These are phyloP conservation scores for Boletus edulis DNA, from an alignment of 768 basidiomycete species.

Conservation along the genomic window DNA sequence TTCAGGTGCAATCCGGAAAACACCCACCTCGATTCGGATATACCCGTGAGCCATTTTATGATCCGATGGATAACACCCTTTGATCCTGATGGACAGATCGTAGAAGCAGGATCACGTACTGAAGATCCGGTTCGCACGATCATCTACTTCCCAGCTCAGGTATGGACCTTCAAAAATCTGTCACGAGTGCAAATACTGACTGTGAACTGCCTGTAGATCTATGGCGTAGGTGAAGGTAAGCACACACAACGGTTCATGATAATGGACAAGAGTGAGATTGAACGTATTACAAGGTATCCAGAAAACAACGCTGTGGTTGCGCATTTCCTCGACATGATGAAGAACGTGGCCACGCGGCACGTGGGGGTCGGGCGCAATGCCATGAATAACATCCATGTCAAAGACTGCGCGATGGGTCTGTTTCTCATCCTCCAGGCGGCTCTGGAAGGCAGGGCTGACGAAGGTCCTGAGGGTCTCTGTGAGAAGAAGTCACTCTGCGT, in stretches of 20 bases:
- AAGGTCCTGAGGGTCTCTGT: conserved; percentile 43
- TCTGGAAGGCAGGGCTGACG: conserved; percentile 39
- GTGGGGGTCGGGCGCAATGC: conserved; percentile 41
- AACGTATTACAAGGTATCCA: conserved; percentile 28
- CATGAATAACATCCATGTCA: conserved; percentile 40
- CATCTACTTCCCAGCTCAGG: conserved; percentile 38
- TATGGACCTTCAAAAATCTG: conserved; percentile 2
- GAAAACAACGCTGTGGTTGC: conserved; percentile 37
- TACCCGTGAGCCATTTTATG: conserved; percentile 18
- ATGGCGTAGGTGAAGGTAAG: conserved; percentile 41
- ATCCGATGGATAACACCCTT: background rate
- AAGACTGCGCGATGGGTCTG: conserved; percentile 37
- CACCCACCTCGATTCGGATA: conserved; percentile 33
- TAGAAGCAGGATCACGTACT: conserved; percentile 39
- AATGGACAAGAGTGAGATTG: background rate
- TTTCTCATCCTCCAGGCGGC: conserved; percentile 38
- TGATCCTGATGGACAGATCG: conserved; percentile 25
- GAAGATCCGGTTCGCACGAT: conserved; percentile 43
- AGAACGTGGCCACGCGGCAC: conserved; percentile 37
- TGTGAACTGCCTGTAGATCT: conserved; percentile 31
- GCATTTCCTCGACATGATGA: conserved; percentile 36
- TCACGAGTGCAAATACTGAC: background rate
- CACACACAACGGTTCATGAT: background rate
- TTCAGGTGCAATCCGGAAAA: conserved; percentile 29
- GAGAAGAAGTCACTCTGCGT: conserved; percentile 5